phyloP scores from a whole-genome alignment of 2,329 filamentous ascomycete genomes.

The Diaporthe amygdali region DNA sequence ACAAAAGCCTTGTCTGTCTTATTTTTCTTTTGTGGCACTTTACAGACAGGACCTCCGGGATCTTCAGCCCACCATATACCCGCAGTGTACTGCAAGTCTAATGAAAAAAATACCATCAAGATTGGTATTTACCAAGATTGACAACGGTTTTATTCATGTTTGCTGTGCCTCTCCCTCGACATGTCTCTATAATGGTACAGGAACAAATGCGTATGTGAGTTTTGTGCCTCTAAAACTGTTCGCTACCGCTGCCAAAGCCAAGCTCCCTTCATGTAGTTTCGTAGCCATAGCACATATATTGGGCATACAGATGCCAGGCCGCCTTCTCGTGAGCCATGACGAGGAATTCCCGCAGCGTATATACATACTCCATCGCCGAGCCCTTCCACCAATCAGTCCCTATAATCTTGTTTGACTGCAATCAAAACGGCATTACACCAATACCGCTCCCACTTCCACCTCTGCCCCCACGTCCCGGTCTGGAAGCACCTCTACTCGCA shows the following conservation, averaged over 20 bases:
- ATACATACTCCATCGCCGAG: neutral
- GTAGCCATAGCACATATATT: neutral
- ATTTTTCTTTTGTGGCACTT: neutral
- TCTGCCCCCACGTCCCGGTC: neutral
- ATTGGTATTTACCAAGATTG: neutral
- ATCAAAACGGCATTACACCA: conserved; percentile 20
- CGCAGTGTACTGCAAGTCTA: conserved; percentile 18
- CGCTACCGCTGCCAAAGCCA: neutral
- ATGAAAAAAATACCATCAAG: conserved; percentile 6
- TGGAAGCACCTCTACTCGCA: conserved; percentile 1
- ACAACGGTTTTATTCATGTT: neutral
- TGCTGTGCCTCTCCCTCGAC: neutral
- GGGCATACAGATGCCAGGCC: neutral
- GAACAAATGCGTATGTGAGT: neutral
- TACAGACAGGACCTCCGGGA: conserved; percentile 7
- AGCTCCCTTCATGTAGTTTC: neutral
- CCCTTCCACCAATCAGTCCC: no score
- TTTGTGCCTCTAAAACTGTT: neutral
- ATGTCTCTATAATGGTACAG: neutral
- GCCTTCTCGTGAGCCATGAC: neutral
- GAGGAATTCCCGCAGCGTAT: no score
- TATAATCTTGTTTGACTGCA: neutral
- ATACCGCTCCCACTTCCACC: conserved; percentile 14
- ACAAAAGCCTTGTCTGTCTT: neutral
- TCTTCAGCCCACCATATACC: conserved; percentile 15